Conservation (phyloP, 257 asterid species). For the Gentiana macrophylla region DNA sequence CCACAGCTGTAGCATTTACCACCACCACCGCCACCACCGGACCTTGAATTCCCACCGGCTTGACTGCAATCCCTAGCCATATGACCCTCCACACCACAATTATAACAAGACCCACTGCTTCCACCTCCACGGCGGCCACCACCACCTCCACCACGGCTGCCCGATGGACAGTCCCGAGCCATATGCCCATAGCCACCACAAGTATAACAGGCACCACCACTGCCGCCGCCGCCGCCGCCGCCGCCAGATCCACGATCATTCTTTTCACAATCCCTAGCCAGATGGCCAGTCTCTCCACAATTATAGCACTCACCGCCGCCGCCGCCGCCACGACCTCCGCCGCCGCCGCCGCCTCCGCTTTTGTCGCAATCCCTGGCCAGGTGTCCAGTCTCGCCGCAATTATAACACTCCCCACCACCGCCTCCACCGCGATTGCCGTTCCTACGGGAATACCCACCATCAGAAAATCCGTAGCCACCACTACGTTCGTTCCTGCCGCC, state of each 20-base stretch:
- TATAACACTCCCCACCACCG: conserved; percentile 33
- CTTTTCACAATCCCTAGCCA: conserved; percentile 10
- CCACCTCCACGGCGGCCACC: conserved; percentile 21
- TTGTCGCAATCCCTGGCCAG: conserved; percentile 32
- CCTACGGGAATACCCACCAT: conserved; percentile 18
- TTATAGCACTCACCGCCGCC: conserved; percentile 13
- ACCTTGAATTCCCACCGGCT: conserved; percentile 30
- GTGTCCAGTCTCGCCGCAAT: conserved; percentile 30
- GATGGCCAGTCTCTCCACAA: conserved; percentile 4
- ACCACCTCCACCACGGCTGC: conserved; percentile 10
- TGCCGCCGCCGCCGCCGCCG: not conserved
- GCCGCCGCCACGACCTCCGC: conserved; percentile 3
- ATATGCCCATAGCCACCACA: conserved; percentile 55
- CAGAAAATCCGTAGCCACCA: conserved; percentile 12
- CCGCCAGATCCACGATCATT: not conserved
- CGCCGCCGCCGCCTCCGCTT: not conserved
- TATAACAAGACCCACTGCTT: conserved; percentile 30
- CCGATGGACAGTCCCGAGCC: conserved; percentile 34
- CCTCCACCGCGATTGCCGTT: conserved; percentile 17
- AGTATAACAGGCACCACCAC: conserved; percentile 28
- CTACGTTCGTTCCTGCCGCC: conserved; percentile 18
- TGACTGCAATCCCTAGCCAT: conserved; percentile 54
- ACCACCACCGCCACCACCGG: conserved; percentile 17
- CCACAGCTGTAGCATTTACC: conserved; percentile 53
- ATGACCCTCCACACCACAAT: conserved; percentile 54